Base-by-base conservation (phyloP, 2,329 filamentous ascomycete species). In the Aspergillus quadrilineatus region DNA sequence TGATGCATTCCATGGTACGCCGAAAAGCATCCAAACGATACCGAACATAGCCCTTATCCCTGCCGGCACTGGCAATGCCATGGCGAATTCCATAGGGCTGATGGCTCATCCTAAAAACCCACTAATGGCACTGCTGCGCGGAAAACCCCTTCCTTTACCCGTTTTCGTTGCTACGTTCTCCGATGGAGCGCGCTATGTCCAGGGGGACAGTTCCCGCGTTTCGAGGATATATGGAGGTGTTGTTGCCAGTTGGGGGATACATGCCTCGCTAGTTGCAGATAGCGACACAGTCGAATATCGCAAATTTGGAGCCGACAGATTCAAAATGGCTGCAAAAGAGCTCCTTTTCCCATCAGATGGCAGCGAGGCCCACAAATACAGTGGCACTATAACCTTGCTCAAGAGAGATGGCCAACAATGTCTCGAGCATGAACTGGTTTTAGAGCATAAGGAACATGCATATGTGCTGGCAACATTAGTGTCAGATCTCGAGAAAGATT, bases 191-290 rank as follows among this genome's bases (percentile, higher is more conserved):
- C 76, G 53, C 42, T 63, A 75, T 15, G 61, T 77, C 34, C 74
- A 61, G 43, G 32, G 36, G 32, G 39, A 63, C 74, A 29, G 64
- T 48, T 64, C 72, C 32, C 66, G 72, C 22, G 15, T 9, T 14
- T 68, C 62, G 50, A 69, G 63, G 4, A 65, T 82, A 2, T 83
- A 89, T 65, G 92, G 91, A 28, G 89, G 88, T 26, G 90, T 97
- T 22, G 92, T 97, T 1, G 88, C 87, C 44, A 94, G 89, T 71
- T 96, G 95, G 82, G 93, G 89, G 17, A 85, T 97, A 67, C 93
- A 97, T 68, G 90, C 92, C 30, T 86, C 88, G 42, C 81, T 97
- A 3, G 91, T 97, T 22, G 92, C 90, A 65, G 92, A 97, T 76
- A 94, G 89, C 72, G 93, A 97, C 72, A 95, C 92, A 0, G 79